A percentile compares a stretch with the other conserved stretches of the same genome.
These are phyloP conservation scores for Saturnispora bothae DNA, from an alignment of 805 yeast species.

Conservation along the genomic window DNA sequence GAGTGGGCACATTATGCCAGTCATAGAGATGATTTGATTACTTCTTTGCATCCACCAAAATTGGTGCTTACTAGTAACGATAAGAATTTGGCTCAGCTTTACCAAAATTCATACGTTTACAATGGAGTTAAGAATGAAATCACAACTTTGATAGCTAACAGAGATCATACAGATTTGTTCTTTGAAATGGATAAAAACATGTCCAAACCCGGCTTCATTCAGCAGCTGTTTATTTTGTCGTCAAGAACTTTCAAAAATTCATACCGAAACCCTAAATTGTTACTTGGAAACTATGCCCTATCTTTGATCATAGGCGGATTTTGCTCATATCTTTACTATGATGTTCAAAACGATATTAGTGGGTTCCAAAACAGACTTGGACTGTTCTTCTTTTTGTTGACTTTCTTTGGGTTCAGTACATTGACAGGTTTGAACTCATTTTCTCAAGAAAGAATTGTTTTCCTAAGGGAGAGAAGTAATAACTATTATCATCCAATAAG, in stretches of 20 bases:
- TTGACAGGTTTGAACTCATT: conserved; percentile 87
- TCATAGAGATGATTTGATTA: conserved; percentile 60
- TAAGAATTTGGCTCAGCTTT: conserved; percentile 15
- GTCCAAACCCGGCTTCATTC: conserved; percentile 45
- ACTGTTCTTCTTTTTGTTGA: conserved; percentile 78
- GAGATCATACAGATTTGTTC: conserved; percentile 10
- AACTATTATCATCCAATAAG: conserved; percentile 85
- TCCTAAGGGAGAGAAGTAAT: conserved; percentile 87
- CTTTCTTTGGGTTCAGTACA: conserved; percentile 90
- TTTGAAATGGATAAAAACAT: conserved; percentile 25
- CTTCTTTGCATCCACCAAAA: conserved; percentile 14
- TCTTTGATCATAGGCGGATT: conserved; percentile 70
- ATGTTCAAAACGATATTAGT: conserved; percentile 78
- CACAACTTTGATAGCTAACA: conserved; percentile 10
- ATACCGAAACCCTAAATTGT: conserved; percentile 84
- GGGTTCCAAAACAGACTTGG: conserved; percentile 97
- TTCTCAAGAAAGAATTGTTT: conserved; percentile 78
- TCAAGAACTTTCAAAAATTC: conserved; percentile 86
- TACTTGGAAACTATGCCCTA: conserved; percentile 72
- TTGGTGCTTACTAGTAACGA: conserved; percentile 6
- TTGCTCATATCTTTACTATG: conserved; percentile 77
- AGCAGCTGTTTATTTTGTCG: conserved; percentile 65
- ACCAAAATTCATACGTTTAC: conserved; percentile 28
- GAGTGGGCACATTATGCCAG: conserved; percentile 85
- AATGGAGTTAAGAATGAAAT: conserved; percentile 34